Base-by-base conservation (phyloP, 129 eudicot genomes). In the Scalesia atractyloides region DNA sequence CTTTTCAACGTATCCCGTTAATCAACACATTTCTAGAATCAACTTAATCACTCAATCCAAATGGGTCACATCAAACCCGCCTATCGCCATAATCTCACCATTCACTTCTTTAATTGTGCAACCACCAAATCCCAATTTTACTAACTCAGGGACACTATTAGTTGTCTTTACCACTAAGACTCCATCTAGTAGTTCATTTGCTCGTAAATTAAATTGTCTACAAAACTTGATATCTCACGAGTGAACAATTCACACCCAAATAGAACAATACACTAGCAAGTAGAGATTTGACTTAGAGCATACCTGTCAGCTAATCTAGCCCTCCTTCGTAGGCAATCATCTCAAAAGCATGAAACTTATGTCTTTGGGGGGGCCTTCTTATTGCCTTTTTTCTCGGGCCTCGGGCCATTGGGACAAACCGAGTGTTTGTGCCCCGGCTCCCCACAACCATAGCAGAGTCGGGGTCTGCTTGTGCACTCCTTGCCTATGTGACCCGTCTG, bases 391-490 rank as follows among this genome's bases (percentile, higher is more conserved):
- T 34, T 63, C 26, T 16, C 49, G 1, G 48, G 49, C 68, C 26
- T n/a, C 26, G 68, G 48, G 48, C 68, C 68, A 34, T 63, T 63
- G 4, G 68, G 68, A 7, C 68, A 63, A 63, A 34, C 24, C 14
- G 68, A 63, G 68, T 63, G 68, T 9, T 22, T 63, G 49, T 63
- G 68, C 26, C 68, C 68, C 0, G 68, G 49, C 68, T 63, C 68
- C 68, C 68, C 68, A 63, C 68, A 63, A 63, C 68, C 68, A 37
- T 36, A 63, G 68, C 68, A 63, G 26, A 63, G 48, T 8, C 68
- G 47, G 54, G 70, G 64, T 54, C 54, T 70, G 3, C 39, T 54
- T 19, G 37, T 39, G 70, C 77, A 73, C 10, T 73, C 77, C 24
- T 26, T 41, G 3, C 24, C 65, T 56, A 30, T 8, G 30, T 73